Evolutionary conservation across 2,329 filamentous ascomycete species (phyloP).

Genomic region (Cladosporium sp.): DNA sequence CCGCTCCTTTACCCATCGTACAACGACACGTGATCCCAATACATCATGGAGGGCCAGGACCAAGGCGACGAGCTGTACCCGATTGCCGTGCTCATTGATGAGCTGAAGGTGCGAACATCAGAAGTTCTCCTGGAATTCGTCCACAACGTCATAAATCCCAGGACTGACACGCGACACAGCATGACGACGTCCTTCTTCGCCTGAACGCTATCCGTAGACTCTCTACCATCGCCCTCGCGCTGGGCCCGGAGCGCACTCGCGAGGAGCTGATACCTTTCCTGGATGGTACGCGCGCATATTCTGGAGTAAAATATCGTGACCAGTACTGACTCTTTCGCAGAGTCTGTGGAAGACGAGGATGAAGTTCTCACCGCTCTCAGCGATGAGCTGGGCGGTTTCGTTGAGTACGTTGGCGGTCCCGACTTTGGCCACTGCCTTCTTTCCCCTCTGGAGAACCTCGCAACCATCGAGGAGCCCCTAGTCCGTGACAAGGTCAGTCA

Average conservation of each 20-base stretch:
- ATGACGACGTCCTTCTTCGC: conserved; percentile 96
- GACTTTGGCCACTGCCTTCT: conserved; percentile 94
- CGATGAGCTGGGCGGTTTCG: conserved; percentile 92
- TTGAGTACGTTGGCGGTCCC: conserved; percentile 94
- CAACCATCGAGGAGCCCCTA: conserved; percentile 95
- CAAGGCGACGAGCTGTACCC: conserved; percentile 98
- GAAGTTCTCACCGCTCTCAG: conserved; percentile 95
- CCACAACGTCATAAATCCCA: neutral
- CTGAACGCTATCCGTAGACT: conserved; percentile 98
- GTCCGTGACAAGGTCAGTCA: conserved; percentile 87
- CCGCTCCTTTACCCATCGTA: conserved; percentile 8
- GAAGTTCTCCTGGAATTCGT: neutral
- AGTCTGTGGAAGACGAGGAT: conserved; percentile 98
- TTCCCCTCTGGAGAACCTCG: conserved; percentile 94
- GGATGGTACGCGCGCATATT: conserved; percentile 68
- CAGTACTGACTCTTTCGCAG: conserved; percentile 48
- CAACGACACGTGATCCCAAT: neutral
- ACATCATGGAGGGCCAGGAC: conserved; percentile 80
- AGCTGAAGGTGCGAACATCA: conserved; percentile 75
- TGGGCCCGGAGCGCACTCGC: conserved; percentile 92
- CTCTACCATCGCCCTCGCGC: conserved; percentile 93
- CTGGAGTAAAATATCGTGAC: neutral
- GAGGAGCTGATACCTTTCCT: conserved; percentile 98
- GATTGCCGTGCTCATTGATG: conserved; percentile 98
- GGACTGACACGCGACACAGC: conserved; percentile 49